Conservation (phyloP, 805 yeast genomes). For the Candida ortonii region DNA sequence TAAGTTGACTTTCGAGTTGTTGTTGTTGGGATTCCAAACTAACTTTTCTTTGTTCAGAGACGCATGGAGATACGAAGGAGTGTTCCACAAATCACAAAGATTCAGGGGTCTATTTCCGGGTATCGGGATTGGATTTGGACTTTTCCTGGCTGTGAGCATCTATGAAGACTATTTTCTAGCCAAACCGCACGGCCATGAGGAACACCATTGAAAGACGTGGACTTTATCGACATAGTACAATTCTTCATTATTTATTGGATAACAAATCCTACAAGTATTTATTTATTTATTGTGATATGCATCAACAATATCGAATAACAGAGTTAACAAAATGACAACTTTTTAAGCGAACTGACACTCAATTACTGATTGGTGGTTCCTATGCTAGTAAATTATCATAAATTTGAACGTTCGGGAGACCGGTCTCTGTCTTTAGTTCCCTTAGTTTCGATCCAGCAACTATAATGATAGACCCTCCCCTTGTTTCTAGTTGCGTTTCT, state of each 20-base stretch:
- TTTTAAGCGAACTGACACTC: too few relatives aligned
- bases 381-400: too few relatives aligned
- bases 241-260: constrained; percentile 1
- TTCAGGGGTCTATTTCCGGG: constrained; percentile 78
- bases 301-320: constrained; percentile 1
- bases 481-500: constrained; percentile 54
- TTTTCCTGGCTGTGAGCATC: constrained; percentile 62
- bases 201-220: constrained; percentile 2
- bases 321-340: not conserved
- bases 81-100: constrained; percentile 67
- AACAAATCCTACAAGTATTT: constrained; percentile 3
- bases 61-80: constrained; percentile 89
- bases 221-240: not conserved
- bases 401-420: constrained; percentile 34
- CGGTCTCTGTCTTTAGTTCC: constrained; percentile 28
- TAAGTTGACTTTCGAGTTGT: constrained; percentile 18
- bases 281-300: constrained; percentile 5
- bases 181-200: constrained; percentile 9
- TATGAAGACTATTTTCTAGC: constrained; percentile 51
- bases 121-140: constrained; percentile 71
- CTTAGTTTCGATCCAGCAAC: constrained; percentile 63
- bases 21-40: not conserved
- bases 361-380: too few relatives aligned
- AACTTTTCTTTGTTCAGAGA: constrained; percentile 46
- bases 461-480: constrained; percentile 54